Conservation (phyloP, 306 rosid genomes). For the Prunus mongolica region DNA sequence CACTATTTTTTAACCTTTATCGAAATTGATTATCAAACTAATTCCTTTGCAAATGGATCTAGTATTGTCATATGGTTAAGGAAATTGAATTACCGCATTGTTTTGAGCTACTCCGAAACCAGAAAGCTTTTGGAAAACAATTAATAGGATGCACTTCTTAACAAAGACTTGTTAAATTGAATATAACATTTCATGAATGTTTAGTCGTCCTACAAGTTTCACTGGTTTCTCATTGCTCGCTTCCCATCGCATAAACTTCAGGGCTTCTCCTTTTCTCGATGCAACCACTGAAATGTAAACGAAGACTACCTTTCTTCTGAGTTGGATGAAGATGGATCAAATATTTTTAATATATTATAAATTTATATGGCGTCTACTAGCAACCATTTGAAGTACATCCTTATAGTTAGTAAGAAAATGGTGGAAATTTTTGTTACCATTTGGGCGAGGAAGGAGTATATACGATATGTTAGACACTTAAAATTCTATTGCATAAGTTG, state of each 20-base stretch:
- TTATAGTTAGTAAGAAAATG: slow-evolving; percentile 82
- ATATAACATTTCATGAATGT: neutral
- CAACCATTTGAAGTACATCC: slow-evolving; percentile 67
- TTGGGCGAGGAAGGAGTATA: slow-evolving; percentile 77
- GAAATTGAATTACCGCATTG: slow-evolving; percentile 88
- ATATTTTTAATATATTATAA: slow-evolving; percentile 25
- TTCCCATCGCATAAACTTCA: no score
- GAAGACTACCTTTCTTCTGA: slow-evolving; percentile 62
- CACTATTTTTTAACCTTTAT: neutral
- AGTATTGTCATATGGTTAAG: slow-evolving; percentile 96
- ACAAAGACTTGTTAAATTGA: slow-evolving; percentile 73
- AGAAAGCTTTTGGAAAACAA: slow-evolving; percentile 55
- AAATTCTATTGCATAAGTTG: slow-evolving; percentile 72
- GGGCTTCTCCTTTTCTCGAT: slow-evolving; percentile 6
- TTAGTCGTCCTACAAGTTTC: neutral
- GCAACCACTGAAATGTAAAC: slow-evolving; percentile 50
- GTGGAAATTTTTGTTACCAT: slow-evolving; percentile 83
- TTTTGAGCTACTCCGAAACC: slow-evolving; percentile 69
- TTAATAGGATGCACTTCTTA: slow-evolving; percentile 77
- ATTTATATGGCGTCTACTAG: slow-evolving; percentile 32
- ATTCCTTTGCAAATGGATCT: slow-evolving; percentile 19
- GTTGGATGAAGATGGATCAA: slow-evolving; percentile 47
- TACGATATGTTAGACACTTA: slow-evolving; percentile 73
- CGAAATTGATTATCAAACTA: slow-evolving; percentile 25
- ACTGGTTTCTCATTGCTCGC: no score